Base-by-base conservation (phyloP, 345 rosid genomes). In the Bruguiera sexangula region DNA sequence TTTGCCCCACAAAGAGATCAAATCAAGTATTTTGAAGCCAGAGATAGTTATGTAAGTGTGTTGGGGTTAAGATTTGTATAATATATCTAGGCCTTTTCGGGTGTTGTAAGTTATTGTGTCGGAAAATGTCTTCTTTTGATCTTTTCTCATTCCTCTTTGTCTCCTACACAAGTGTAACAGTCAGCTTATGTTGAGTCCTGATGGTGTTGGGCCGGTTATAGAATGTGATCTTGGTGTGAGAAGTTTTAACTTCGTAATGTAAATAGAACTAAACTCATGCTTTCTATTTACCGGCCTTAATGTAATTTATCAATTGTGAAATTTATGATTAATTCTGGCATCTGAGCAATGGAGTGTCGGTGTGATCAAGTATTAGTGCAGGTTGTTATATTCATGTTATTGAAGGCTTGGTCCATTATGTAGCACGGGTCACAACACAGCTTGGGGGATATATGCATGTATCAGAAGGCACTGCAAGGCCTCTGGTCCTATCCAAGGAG, bases 1-100 rank as follows among this genome's bases (percentile, higher is more conserved):
- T 51, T 81, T 95, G 74, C 99, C 99, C 15, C 98, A 92, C 81
- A 95, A 92, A 76, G 96, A 90, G 92, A 95, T 95, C 76, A 95
- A 92, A 69, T 70, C 99, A 1, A 95, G 85, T 89, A 95, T 95
- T 81, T 84, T 92, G 88, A 95, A 95, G 87, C 99, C 99, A 2
- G 97, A 95, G 84, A 95, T 95, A 36, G 98, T 95, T 52, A 95
- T 95, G 99, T 95, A 88, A 89, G 8, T 22, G 39, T 51, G 6
- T 31, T 31, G 24, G 60, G 15, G 39, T 37, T 46, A 65, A 57
- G 29, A 24, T 66, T 27, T 48, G 65, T 56, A 50, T 52, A 62
- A 31, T 34, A 26, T 66, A 31, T 31, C 22, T 65, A 58, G 58
- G 43, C 30, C 69, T 55, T 20, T 22, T 27, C 2, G 18, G 56